These are phyloP conservation scores for Claviceps africana DNA, from an alignment of 2,329 filamentous ascomycete genomes.

Conservation along the genomic window DNA sequence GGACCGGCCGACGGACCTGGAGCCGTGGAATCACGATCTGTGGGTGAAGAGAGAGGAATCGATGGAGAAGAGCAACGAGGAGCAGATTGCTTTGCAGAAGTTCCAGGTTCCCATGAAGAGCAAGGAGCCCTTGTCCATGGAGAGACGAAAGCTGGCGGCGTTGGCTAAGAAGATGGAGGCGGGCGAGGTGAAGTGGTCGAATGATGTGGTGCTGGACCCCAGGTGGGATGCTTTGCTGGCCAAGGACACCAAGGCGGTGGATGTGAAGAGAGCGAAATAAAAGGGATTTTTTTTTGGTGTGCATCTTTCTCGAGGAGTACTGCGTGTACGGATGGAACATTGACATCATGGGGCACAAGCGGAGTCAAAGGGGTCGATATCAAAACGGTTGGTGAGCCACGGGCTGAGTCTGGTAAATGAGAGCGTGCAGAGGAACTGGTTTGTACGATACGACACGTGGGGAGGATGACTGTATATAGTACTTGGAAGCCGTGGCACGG, in stretches of 20 bases:
- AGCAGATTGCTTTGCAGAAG: slow-evolving; percentile 18
- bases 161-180: slow-evolving; percentile 49
- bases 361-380: no score
- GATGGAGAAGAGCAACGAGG: slow-evolving; percentile 25
- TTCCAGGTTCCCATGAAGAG: slow-evolving; percentile 26
- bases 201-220: slow-evolving; percentile 29
- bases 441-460: slow-evolving; percentile 14
- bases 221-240: slow-evolving; percentile 28
- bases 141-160: slow-evolving; percentile 39
- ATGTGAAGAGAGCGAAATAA: slow-evolving; percentile 10
- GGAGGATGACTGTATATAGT: slow-evolving; percentile 20
- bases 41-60: slow-evolving; percentile 38
- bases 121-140: slow-evolving; percentile 25
- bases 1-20: slow-evolving; percentile 45
- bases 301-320: not conserved
- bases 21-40: slow-evolving; percentile 50
- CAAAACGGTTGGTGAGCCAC: no score
- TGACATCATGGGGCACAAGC: no score
- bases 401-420: not conserved
- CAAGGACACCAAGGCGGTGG: slow-evolving; percentile 9
- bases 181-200: slow-evolving; percentile 48
- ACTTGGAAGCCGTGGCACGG: not conserved
- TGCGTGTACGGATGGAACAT: not conserved
- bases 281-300: not conserved
- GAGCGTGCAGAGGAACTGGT: not conserved